Conservation (phyloP, 2,329 filamentous ascomycete genomes). For the Bipolaris oryzae region DNA sequence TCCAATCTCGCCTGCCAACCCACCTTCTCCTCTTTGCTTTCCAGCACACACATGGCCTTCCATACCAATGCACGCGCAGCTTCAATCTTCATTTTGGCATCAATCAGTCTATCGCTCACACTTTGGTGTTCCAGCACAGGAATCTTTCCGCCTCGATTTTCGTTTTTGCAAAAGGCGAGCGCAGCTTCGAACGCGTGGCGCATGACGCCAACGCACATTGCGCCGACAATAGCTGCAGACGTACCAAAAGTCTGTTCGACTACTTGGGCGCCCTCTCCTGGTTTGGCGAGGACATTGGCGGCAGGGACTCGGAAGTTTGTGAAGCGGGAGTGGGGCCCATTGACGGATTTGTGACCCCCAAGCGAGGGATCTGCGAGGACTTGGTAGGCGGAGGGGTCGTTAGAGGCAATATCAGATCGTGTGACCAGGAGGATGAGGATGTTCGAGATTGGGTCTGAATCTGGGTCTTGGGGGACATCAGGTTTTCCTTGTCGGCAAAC, state of each 20-base stretch:
- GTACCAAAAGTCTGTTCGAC: conserved; percentile 54
- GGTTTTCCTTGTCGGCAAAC: conserved; percentile 53
- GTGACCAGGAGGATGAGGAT: conserved; percentile 61
- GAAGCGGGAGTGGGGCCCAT: conserved; percentile 58
- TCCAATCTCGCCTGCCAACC: conserved; percentile 51
- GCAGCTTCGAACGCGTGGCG: conserved; percentile 60
- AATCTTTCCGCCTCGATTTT: conserved; percentile 55
- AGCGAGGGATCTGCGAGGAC: conserved; percentile 56
- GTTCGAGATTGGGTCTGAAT: conserved; percentile 37
- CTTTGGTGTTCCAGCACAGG: conserved; percentile 57
- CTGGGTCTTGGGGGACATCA: conserved; percentile 17
- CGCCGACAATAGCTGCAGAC: conserved; percentile 59
- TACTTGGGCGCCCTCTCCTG: conserved; percentile 53
- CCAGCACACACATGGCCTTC: conserved; percentile 57
- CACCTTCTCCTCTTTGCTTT: conserved; percentile 49
- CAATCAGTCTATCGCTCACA: conserved; percentile 59
- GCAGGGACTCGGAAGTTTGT: conserved; percentile 56
- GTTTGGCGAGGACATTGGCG: conserved; percentile 55
- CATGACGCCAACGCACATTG: conserved; percentile 62
- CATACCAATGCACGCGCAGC: conserved; percentile 58
- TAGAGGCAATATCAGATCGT: conserved; percentile 55
- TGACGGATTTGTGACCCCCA: conserved; percentile 56
- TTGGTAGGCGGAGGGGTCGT: conserved; percentile 50
- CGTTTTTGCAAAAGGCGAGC: conserved; percentile 56
- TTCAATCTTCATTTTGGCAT: conserved; percentile 60